Conservation (phyloP, 768 basidiomycete species). For the Omphalotus guepiniiformis region DNA sequence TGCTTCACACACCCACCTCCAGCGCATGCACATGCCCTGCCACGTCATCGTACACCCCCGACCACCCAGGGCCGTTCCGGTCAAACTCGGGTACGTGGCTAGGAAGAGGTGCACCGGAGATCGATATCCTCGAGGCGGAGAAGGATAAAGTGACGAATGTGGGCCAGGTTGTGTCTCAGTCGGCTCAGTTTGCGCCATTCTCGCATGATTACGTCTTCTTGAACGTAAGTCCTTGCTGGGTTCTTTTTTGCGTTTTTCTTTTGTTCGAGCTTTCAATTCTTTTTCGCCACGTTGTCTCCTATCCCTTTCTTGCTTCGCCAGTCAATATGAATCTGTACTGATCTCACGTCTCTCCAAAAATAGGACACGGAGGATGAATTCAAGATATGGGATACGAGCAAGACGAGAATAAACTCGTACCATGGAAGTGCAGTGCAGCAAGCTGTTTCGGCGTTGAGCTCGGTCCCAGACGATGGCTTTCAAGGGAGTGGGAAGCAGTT, state of each 20-base stretch:
- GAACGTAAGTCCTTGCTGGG: too few species aligned
- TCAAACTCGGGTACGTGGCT: conserved; percentile 40
- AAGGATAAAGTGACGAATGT: conserved; percentile 42
- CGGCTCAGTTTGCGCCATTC: conserved; percentile 77
- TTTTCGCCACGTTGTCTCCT: too few species aligned
- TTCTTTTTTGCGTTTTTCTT: too few species aligned
- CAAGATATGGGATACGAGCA: conserved; percentile 44
- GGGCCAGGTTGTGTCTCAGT: conserved; percentile 72
- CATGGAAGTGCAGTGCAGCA: conserved; percentile 74
- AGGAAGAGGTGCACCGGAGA: conserved; percentile 87
- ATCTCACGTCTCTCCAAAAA: too few species aligned
- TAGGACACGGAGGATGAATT: conserved; percentile 44
- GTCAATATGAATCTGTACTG: too few species aligned
- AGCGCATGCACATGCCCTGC: conserved; percentile 87
- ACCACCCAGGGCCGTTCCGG: conserved; percentile 94
- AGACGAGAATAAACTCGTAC: conserved; percentile 62
- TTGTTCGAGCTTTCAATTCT: too few species aligned
- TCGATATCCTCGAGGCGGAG: conserved; percentile 89
- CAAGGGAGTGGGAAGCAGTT: too few species aligned
- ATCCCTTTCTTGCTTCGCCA: too few species aligned
- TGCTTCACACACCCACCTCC: too few species aligned
- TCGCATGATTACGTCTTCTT: conserved; percentile 61
- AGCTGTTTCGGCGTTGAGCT: conserved; percentile 62
- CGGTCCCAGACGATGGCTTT: conserved; percentile 47
- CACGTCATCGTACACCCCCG: too few species aligned